Percentiles rank a stretch among this genome's conserved stretches.
These are phyloP conservation scores for Beauveria asiatica DNA, from an alignment of 2,329 filamentous ascomycete species.

Conservation along the genomic window DNA sequence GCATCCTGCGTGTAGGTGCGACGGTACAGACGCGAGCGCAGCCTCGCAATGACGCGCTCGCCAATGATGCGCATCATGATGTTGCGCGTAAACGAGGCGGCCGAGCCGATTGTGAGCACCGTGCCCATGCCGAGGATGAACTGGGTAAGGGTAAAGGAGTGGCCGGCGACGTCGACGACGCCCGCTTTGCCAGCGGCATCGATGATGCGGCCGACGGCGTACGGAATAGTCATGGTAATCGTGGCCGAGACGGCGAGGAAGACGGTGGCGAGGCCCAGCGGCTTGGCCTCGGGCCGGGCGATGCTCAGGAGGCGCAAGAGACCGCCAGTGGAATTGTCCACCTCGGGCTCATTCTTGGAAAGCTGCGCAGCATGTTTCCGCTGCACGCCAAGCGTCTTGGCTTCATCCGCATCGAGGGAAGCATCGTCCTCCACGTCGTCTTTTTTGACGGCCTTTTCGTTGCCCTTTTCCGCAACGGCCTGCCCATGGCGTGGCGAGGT, in stretches of 20 bases:
- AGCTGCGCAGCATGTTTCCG: conserved; percentile 82
- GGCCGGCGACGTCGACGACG: conserved; percentile 59
- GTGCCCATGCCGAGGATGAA: conserved; percentile 77
- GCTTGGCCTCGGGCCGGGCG: conserved; percentile 72
- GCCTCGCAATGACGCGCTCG: conserved; percentile 83
- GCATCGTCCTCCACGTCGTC: conserved; percentile 68
- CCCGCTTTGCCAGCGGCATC: conserved; percentile 76
- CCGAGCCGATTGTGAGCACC: conserved; percentile 74
- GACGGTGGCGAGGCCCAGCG: conserved; percentile 69
- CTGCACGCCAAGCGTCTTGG: conserved; percentile 52
- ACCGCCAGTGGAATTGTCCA: conserved; percentile 50
- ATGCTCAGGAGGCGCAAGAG: conserved; percentile 87
- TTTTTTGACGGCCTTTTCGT: conserved; percentile 40
- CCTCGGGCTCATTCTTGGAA: conserved; percentile 65
- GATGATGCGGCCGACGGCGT: conserved; percentile 91
- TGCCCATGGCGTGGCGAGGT: neutral
- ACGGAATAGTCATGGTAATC: conserved; percentile 93
- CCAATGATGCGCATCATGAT: conserved; percentile 90
- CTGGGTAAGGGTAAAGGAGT: conserved; percentile 75
- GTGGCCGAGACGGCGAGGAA: conserved; percentile 85
- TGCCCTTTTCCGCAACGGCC: neutral
- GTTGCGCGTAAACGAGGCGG: conserved; percentile 88
- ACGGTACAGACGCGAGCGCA: conserved; percentile 86
- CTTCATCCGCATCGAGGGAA: conserved; percentile 28
- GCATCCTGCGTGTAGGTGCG: conserved; percentile 92